Base-by-base conservation (phyloP, 208 protist species). In the Acanthamoeba lenticulata region DNA sequence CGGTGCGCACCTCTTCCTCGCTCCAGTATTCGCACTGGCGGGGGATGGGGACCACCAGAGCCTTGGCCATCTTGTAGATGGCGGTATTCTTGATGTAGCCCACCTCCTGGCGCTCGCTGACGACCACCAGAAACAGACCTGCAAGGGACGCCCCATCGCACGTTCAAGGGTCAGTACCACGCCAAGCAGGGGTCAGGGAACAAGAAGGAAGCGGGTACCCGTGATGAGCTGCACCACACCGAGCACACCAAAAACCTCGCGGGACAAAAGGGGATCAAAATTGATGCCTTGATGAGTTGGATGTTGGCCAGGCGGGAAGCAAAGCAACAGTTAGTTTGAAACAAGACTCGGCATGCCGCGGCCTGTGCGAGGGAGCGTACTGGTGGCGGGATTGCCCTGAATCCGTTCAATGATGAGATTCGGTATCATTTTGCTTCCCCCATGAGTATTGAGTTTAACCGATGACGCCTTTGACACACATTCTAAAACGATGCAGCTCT, bases 1-100 rank as follows among this genome's bases (percentile, higher is more conserved):
- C n/a, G n/a, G n/a, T n/a, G 34, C 79, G 36, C 17, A 92, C 88
- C 88, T 92, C 88, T 77, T 92, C 88, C 42, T 92, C 88, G 88
- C 45, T 74, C 42, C 34, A 67, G 45, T 77, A 92, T n/a, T 74
- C 62, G n/a, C 57, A 92, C 21, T 40, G 27, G 27, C 88, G 52
- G 32, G 88, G 88, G 60, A 92, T 92, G 36, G 57, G 13, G 13
- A 92, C 88, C 32, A 92, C 88, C 15, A 74, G 49, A 19, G 57
- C 38, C 88, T 92, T 92, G 52, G 47, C 24, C 38, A 74, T 55
- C 62, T 92, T 92, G 38, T 49, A 77, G 27, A 92, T 74, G 36
- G 29, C 88, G 42, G 88, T 34, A 21, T 67, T 67, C 29, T 55
- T 55, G 27, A 92, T 92, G 57, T 74, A 74, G 1, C 88, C 88